These are phyloP conservation scores for Ceratocystis diversiconidia DNA, from an alignment of 2,329 filamentous ascomycete species.

Conservation along the genomic window DNA sequence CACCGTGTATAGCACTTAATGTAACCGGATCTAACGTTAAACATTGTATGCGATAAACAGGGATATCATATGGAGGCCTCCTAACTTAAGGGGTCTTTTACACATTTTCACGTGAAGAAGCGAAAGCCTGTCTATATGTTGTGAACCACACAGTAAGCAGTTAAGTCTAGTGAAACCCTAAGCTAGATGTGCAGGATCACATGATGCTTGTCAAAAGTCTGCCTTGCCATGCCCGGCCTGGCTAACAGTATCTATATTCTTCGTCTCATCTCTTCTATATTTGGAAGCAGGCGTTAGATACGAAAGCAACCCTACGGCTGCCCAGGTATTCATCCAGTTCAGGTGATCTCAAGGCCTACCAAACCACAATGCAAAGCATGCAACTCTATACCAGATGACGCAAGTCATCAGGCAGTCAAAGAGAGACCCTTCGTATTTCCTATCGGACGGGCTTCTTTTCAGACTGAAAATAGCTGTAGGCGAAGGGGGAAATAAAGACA, in stretches of 20 bases:
- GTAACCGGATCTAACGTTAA: no score
- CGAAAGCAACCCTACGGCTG: background rate
- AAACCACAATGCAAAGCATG: background rate
- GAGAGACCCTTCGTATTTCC: no score
- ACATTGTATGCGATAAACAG: background rate
- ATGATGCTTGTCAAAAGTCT: background rate
- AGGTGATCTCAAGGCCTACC: background rate
- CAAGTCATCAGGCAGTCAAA: no score
- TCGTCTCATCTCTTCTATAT: slow-evolving; percentile 3
- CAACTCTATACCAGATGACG: no score
- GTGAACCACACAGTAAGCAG: background rate
- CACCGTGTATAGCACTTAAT: no score
- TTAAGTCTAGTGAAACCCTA: background rate
- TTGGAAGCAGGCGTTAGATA: background rate
- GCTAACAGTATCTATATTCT: background rate
- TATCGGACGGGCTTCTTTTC: no score
- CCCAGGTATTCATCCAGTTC: background rate
- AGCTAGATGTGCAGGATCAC: background rate
- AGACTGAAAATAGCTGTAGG: no score
- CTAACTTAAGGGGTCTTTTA: background rate
- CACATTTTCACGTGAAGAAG: background rate
- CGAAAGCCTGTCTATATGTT: background rate
- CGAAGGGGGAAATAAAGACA: no score
- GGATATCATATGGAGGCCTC: background rate
- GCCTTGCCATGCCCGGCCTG: background rate